Evolutionary conservation across 2,329 filamentous ascomycete species (phyloP).

Genomic region (Akanthomyces uredinophilus): DNA sequence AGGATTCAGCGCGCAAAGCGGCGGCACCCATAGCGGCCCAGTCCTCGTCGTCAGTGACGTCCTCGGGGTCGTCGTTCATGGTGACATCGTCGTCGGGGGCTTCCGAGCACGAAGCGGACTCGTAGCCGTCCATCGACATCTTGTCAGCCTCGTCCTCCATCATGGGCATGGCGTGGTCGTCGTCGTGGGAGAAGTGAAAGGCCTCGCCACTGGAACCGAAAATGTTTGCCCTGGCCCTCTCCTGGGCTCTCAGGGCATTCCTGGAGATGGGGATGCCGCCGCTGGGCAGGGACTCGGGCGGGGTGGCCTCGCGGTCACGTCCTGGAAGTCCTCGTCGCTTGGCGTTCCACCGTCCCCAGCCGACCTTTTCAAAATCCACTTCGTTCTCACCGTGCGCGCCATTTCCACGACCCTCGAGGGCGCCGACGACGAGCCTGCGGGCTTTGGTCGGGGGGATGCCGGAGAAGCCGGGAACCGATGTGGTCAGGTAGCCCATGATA

Average conservation of each 20-base stretch:
- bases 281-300: conserved; percentile 36
- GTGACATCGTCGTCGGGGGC: conserved; percentile 61
- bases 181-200: conserved; percentile 69
- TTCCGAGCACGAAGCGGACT: conserved; percentile 71
- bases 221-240: conserved; percentile 45
- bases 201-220: conserved; percentile 63
- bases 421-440: conserved; percentile 83
- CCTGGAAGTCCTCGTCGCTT: conserved; percentile 61
- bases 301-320: conserved; percentile 40
- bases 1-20: conserved; percentile 66
- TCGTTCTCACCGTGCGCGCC: conserved; percentile 60
- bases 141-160: conserved; percentile 77
- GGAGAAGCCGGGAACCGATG: conserved; percentile 87
- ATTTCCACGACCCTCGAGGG: conserved; percentile 72
- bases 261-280: conserved; percentile 54
- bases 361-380: conserved; percentile 88
- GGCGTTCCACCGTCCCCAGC: conserved; percentile 95
- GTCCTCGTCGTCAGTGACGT: conserved; percentile 92
- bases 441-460: conserved; percentile 86
- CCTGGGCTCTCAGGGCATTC: conserved; percentile 36
- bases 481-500: conserved; percentile 90
- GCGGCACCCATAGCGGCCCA: conserved; percentile 88
- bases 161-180: conserved; percentile 61
- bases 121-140: conserved; percentile 77
- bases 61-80: conserved; percentile 72